Base-by-base conservation (phyloP, 2,329 filamentous ascomycete genomes). In the Trichoderma koningiopsis region DNA sequence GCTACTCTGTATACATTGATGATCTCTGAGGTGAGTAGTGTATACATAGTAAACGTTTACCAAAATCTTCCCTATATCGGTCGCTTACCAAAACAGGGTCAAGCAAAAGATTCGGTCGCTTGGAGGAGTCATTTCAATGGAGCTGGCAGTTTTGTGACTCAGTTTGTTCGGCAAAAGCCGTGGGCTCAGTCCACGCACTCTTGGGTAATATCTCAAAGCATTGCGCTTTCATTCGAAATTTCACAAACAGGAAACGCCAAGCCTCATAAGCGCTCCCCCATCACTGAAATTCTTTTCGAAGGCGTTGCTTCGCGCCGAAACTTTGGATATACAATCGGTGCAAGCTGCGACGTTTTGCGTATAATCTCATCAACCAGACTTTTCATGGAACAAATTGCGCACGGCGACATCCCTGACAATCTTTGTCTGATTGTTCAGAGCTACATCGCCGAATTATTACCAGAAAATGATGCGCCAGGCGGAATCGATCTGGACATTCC, bases 181-280 rank as follows among this genome's bases (percentile, higher is more conserved):
- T 66, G 63, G 63, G 27, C 5, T 24, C 63, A 27, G 14, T 66
- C 63, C 13, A 47, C 63, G 19, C 37, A 58, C 53, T 66, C 63
- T 57, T 66, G 63, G 63, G 63, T 66, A n/a, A 66, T 66, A 58
- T 66, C 63, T 11, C 53, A 66, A 22, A 66, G 63, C n/a, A 35
- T 66, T 19, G 52, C 63, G 1, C 63, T 66, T 19, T 66, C 63
- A n/a, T 66, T 66, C 3, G 63, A 66, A 47, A 66, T 66, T 27
- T 66, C 63, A 6, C 63, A 66, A 56, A 66, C 63, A 4, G 63
- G 40, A 27, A 66, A 66, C 8, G 19, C 29, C 5, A 58, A 27
- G 16, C 27, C 53, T 13, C 47, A 35, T 40, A 37, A 53, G 11
- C 29, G 35, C 3, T 66, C 63, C 1, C 14, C 63, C 2, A 43